These are phyloP conservation scores for Striga hermonthica DNA, from an alignment of 305 asterid genomes.

Conservation along the genomic window DNA sequence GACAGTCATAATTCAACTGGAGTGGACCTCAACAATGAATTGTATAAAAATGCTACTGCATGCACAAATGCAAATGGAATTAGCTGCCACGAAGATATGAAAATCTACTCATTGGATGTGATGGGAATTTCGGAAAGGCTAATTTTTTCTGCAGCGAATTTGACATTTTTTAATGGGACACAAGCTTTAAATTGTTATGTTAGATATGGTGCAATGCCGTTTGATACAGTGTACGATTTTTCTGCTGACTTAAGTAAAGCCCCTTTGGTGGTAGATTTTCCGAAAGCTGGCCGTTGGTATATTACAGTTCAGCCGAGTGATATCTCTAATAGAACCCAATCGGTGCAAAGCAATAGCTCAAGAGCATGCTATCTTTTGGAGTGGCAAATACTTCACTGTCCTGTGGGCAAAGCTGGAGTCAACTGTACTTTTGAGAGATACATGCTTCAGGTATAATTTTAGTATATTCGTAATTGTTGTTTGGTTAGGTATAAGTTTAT, in stretches of 20 bases:
- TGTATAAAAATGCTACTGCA: constrained; percentile 36
- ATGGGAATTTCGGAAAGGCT: constrained; percentile 59
- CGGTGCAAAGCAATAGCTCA: constrained; percentile 30
- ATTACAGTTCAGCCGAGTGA: constrained; percentile 52
- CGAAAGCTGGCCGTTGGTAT: constrained; percentile 88
- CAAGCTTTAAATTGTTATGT: constrained; percentile 63
- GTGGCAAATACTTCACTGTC: constrained; percentile 74
- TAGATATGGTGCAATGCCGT: constrained; percentile 61
- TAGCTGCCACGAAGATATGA: constrained; percentile 52
- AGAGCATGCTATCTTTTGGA: constrained; percentile 62
- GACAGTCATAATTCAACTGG: constrained; percentile 41
- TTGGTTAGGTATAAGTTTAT: background rate
- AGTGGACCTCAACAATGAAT: constrained; percentile 32
- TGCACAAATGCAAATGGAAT: constrained; percentile 55
- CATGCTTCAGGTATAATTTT: constrained; percentile 64
- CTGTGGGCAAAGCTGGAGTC: constrained; percentile 69
- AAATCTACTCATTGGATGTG: constrained; percentile 59
- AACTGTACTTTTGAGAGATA: constrained; percentile 75
- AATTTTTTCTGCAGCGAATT: constrained; percentile 48
- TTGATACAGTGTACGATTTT: constrained; percentile 56
- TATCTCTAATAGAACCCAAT: constrained; percentile 38
- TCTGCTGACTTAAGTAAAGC: constrained; percentile 55
- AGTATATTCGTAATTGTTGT: background rate
- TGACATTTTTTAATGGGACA: constrained; percentile 38
- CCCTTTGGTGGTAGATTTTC: constrained; percentile 62